A percentile compares a stretch with the other conserved stretches of the same genome.
phyloP scores from a whole-genome alignment of 495 filamentous ascomycete species.

The Neurospora tetraspora region DNA sequence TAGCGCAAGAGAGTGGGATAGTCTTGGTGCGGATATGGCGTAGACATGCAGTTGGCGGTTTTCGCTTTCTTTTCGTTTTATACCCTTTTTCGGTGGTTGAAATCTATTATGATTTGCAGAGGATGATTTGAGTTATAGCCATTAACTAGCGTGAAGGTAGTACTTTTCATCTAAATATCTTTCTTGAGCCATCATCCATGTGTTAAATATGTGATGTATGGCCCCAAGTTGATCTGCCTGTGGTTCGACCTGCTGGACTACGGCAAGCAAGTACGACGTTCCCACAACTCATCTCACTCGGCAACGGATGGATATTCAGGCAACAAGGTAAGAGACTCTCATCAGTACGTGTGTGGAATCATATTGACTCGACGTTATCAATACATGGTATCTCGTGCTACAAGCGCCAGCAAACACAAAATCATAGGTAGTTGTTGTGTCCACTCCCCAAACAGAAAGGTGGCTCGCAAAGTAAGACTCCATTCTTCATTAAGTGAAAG shows the following conservation, averaged over 20 bases:
- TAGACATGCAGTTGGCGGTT: neutral
- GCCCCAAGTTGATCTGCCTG: neutral
- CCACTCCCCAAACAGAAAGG: neutral
- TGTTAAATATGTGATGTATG: neutral
- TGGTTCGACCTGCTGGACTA: neutral
- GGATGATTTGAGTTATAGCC: neutral
- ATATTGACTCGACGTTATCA: neutral
- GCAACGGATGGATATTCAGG: neutral
- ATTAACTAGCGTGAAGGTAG: neutral
- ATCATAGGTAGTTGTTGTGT: neutral
- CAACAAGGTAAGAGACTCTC: neutral
- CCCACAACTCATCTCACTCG: neutral
- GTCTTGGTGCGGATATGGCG: neutral
- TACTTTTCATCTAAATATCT: neutral
- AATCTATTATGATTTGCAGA: neutral
- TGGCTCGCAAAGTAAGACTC: neutral
- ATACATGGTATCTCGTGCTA: neutral
- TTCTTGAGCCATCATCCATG: neutral
- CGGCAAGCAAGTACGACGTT: neutral
- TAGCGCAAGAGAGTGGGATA: neutral
- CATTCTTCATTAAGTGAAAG: neutral
- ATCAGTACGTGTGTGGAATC: neutral
- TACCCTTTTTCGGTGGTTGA: neutral
- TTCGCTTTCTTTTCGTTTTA: neutral
- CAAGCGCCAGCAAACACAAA: neutral